Base-by-base conservation (phyloP, 768 basidiomycete species). In the Chalciporus pseudorubinellus region DNA sequence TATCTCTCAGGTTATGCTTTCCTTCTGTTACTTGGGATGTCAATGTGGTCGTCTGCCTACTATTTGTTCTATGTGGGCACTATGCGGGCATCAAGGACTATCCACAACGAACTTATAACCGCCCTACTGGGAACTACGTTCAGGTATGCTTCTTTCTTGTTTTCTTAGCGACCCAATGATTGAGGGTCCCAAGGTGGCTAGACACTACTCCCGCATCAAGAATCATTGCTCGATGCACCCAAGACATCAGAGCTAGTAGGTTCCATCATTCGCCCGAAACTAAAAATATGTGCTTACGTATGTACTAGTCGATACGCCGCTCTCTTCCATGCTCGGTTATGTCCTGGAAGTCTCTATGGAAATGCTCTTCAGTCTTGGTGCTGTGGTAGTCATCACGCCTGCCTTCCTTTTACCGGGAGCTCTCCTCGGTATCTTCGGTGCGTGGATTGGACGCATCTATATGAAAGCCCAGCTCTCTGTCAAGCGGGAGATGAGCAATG, bases 51-150 rank as follows among this genome's bases (percentile, higher is more conserved):
- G 4, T 16, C 58, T 8, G 73, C 65, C 1, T 72, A 62, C 22
- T 53, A 71, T n/a, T 47, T 76, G 8, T 84, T 75, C 59, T 67
- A 77, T 16, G 67, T 66, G 36, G 84, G 82, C 3, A 59, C 70
- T 1, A 58, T 83, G 46, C 70, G 80, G 47, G 84, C 85, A 1
- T 83, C 83, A 2, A 70, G 74, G 46, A 63, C 53, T 6, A 79
- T 87, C 28, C 84, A 87, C 59, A 60, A 60, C 21, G 66, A 73
- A 48, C 72, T 89, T 0, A 53, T 86, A 4, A 64, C 74, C 28
- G 77, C 84, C 14, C 61, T 87, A 1, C 62, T 87, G 13, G 75
- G 81, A 6, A 80, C 83, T 6, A 86, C 86, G 0, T 61, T 87
- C 33, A 79, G 84, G 63, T 85, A 71, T 13, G 72, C 72, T 79